Evolutionary conservation across 1,284 basidiomycete species (phyloP).

Genomic region (Sanghuangporus baumii): DNA sequence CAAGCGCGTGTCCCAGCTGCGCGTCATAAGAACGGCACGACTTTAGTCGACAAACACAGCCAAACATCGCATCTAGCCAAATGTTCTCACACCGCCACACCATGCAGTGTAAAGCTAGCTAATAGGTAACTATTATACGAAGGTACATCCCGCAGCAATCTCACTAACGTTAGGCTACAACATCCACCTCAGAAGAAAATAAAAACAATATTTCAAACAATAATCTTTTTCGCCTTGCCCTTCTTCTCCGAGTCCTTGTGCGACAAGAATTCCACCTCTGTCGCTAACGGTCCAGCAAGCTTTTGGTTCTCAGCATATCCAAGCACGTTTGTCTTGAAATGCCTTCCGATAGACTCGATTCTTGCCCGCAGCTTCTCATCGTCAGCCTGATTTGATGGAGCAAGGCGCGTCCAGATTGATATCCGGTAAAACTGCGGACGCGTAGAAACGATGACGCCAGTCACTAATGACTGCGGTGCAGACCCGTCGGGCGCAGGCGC

Average conservation of each 20-base stretch:
- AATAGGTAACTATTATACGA: neutral
- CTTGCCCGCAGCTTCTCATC: conserved; percentile 60
- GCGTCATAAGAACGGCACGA: neutral
- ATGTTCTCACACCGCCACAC: neutral
- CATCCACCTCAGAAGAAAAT: conserved; percentile 18
- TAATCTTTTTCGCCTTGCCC: conserved; percentile 78
- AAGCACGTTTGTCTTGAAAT: conserved; percentile 90
- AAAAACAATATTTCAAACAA: conserved; percentile 44
- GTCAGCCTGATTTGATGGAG: conserved; percentile 47
- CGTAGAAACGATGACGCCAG: conserved; percentile 92
- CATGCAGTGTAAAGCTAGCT: neutral
- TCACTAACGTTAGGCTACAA: conserved; percentile 4
- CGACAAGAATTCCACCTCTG: conserved; percentile 91
- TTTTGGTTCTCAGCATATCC: conserved; percentile 74
- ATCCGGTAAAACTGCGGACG: conserved; percentile 95
- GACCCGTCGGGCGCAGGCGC: conserved; percentile 46
- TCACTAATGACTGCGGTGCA: conserved; percentile 68
- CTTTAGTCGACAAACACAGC: neutral
- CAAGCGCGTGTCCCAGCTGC: neutral
- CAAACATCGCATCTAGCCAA: neutral
- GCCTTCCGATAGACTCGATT: conserved; percentile 69
- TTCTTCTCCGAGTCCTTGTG: conserved; percentile 97
- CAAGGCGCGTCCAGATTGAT: conserved; percentile 93
- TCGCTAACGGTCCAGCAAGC: conserved; percentile 77
- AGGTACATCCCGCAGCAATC: neutral